Evolutionary conservation across 495 filamentous ascomycete genomes (phyloP), one percentile per base, ranked within the genome.

Genomic region (Podospora conica): DNA sequence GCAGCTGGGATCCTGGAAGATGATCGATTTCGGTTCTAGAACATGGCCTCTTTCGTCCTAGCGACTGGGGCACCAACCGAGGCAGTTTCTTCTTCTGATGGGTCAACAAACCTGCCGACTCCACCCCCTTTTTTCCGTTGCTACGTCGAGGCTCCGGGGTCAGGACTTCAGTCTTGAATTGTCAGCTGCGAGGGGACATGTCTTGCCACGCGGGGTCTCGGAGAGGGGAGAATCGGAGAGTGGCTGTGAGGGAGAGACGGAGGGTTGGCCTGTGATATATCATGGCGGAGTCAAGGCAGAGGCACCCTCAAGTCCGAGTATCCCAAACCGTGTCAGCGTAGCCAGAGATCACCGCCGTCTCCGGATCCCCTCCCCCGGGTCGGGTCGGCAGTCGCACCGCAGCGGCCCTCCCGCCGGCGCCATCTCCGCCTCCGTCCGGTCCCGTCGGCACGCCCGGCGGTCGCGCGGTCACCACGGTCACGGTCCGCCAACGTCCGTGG

Each of bases 11-110:
- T 48, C 40, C 40, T 48, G 40, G 40, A 48, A 48, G 40, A 18
- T 48, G 40, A 48, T n/a, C 40, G 40, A 8, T 48, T 48, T 48
- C 20, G 55, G 58, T 71, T 71, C 70, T 65, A 66, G 70, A 71
- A 71, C 21, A 64, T 67, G 63, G 21, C 70, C 65, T 58, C 18
- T 70, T 65, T 65, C 22, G 65, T 63, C 61, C 21, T 70, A 67
- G 40, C 40, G 18, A 18, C 40, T 48, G 40, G 40, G 40, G 40
- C n/a, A 48, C 40, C 15, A n/a, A 48, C 40, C 40, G 40, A 48
- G 40, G 40, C 40, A 48, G 18, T n/a, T 48, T 7, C 40, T 48
- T 48, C 40, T 48, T 18, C 40, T 48, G 40, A 48, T 48, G 40
- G 40, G 40, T 48, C 40, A n/a, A 48, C 33, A 40, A 40, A 40